Conservation (phyloP, 2,329 filamentous ascomycete genomes). For the Epichloe festucae region DNA sequence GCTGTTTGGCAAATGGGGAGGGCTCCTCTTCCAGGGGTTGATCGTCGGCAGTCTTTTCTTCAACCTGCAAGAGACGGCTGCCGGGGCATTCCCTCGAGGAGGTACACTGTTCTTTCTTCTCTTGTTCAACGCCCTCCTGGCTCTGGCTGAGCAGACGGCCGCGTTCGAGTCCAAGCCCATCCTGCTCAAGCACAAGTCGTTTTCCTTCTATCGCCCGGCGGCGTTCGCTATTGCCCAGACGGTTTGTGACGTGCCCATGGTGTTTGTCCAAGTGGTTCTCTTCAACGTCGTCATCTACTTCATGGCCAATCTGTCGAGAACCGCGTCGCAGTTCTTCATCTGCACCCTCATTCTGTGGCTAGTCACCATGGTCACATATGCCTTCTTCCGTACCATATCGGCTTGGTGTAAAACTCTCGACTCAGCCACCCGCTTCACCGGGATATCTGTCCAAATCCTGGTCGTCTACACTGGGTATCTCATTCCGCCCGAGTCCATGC, state of each 20-base stretch:
- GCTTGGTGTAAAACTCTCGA: constrained; percentile 47
- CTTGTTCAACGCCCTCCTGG: constrained; percentile 49
- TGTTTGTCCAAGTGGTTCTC: constrained; percentile 50
- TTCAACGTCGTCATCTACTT: constrained; percentile 69
- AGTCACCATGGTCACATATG: constrained; percentile 43
- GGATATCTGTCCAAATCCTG: constrained; percentile 46
- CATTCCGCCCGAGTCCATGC: constrained; percentile 42
- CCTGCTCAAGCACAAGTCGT: constrained; percentile 56
- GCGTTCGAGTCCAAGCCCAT: constrained; percentile 52
- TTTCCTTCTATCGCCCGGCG: constrained; percentile 51
- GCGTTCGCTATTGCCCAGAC: constrained; percentile 45
- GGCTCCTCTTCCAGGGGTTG: constrained; percentile 59
- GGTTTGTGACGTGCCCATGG: constrained; percentile 44
- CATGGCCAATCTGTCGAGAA: constrained; percentile 56
- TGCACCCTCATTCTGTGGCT: constrained; percentile 48
- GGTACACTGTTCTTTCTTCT: constrained; percentile 37
- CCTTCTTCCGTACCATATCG: constrained; percentile 46
- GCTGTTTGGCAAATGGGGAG: constrained; percentile 67
- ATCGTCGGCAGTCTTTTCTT: constrained; percentile 75
- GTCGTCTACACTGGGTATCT: constrained; percentile 57
- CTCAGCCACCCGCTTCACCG: constrained; percentile 46
- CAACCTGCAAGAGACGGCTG: constrained; percentile 45
- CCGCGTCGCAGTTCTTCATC: constrained; percentile 55
- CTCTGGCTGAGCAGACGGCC: constrained; percentile 59
- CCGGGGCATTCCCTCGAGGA: constrained; percentile 47